These are phyloP conservation scores for Kwoniella shandongensis DNA, from an alignment of 768 basidiomycete genomes.

Conservation along the genomic window DNA sequence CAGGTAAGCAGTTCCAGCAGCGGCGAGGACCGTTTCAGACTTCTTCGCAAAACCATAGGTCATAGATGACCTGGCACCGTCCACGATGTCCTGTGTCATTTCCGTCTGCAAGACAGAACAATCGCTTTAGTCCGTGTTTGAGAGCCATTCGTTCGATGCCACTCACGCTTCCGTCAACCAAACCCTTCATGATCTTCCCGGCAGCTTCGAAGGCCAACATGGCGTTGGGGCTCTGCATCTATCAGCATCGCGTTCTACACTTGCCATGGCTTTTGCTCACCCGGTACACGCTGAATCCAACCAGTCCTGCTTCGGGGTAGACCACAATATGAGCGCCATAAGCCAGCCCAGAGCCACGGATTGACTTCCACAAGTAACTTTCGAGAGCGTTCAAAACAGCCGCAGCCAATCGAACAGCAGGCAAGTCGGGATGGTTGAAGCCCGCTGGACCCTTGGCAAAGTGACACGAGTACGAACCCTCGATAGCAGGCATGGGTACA, in stretches of 20 bases:
- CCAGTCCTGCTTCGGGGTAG: constrained; percentile 74
- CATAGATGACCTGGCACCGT: constrained; percentile 87
- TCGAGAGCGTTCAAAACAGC: constrained; percentile 91
- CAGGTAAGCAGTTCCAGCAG: constrained; percentile 76
- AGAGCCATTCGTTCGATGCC: neutral
- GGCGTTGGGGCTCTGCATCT: constrained; percentile 46
- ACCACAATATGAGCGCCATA: constrained; percentile 79
- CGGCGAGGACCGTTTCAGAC: constrained; percentile 81
- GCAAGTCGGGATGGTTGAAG: constrained; percentile 76
- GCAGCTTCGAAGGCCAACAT: constrained; percentile 78
- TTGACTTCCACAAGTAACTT: constrained; percentile 88
- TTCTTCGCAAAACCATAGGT: constrained; percentile 77
- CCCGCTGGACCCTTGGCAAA: constrained; percentile 75
- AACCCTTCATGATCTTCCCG: constrained; percentile 69
- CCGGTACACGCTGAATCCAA: constrained; percentile 75
- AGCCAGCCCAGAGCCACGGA: constrained; percentile 90
- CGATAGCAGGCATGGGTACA: constrained; percentile 87
- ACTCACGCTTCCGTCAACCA: constrained; percentile 77
- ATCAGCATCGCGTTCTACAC: neutral
- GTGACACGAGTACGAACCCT: constrained; percentile 82
- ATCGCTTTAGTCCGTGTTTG: too few species aligned
- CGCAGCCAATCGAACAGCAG: constrained; percentile 77
- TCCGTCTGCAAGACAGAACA: constrained; percentile 5
- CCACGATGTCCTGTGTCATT: constrained; percentile 69
- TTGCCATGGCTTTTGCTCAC: constrained; percentile 34